Evolutionary conservation across 2,329 filamentous ascomycete species (phyloP).

Genomic region (Alternaria triticimaculans): DNA sequence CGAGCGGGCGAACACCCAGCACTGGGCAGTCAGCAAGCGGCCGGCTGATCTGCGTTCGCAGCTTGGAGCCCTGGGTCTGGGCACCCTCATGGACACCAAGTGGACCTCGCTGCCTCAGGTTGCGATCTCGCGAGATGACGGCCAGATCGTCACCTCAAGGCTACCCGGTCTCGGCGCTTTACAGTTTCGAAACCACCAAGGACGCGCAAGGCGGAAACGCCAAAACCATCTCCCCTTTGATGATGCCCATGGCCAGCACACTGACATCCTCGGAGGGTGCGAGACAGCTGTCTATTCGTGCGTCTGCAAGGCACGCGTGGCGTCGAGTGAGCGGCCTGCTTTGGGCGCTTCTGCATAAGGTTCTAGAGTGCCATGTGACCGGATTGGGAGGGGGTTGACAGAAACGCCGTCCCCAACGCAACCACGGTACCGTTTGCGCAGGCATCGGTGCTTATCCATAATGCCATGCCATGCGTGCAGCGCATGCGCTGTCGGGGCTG

Average conservation of each 20-base stretch:
- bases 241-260: neutral
- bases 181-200: conserved; percentile 19
- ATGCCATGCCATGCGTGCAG: neutral
- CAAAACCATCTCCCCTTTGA: neutral
- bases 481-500: neutral
- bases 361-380: conserved; percentile 2
- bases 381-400: conserved; percentile 8
- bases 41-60: conserved; percentile 23
- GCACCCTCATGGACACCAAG: conserved; percentile 8
- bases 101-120: conserved; percentile 13
- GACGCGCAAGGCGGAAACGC: conserved; percentile 7
- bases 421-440: conserved; percentile 11
- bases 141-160: conserved; percentile 3
- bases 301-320: conserved; percentile 15
- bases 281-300: conserved; percentile 14
- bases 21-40: neutral
- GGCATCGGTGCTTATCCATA: conserved; percentile 9
- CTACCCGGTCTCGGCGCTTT: conserved; percentile 4
- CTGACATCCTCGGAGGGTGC: neutral
- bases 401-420: conserved; percentile 6
- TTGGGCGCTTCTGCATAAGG: conserved; percentile 6
- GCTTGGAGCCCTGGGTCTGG: conserved; percentile 1
- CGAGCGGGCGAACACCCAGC: neutral
- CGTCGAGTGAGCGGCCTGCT: conserved; percentile 11
- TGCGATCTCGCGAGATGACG: conserved; percentile 15